phyloP scores from a whole-genome alignment of 768 basidiomycete genomes.

The Russula foetens region DNA sequence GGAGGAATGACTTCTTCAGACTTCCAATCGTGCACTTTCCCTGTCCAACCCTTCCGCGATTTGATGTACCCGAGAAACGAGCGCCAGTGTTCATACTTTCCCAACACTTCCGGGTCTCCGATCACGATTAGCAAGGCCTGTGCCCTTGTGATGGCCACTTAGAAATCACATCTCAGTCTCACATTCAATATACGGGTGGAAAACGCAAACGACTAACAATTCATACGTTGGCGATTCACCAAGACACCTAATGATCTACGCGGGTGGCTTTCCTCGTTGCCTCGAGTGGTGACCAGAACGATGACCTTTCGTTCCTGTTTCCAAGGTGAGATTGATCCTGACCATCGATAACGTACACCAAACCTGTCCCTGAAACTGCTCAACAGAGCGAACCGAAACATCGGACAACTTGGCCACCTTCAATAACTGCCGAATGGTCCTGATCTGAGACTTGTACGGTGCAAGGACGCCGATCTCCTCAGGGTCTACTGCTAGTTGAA shows the following conservation, averaged over 20 bases:
- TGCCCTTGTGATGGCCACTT: slow-evolving; percentile 60
- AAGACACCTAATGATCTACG: slow-evolving; percentile 29
- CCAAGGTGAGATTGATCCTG: too few relatives aligned
- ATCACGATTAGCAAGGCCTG: slow-evolving; percentile 55
- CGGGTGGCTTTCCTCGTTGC: slow-evolving; percentile 24
- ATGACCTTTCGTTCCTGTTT: slow-evolving; percentile 32
- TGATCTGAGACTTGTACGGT: slow-evolving; percentile 32
- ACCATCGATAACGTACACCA: not conserved
- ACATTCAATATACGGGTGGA: slow-evolving; percentile 22
- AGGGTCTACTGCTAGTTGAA: slow-evolving; percentile 17
- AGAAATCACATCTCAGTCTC: not conserved
- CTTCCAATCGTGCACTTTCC: slow-evolving; percentile 33
- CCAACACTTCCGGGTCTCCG: too few relatives aligned
- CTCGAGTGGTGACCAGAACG: slow-evolving; percentile 32
- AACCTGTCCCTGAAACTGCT: slow-evolving; percentile 37
- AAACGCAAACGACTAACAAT: slow-evolving; percentile 24
- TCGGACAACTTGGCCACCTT: slow-evolving; percentile 7
- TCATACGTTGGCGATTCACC: slow-evolving; percentile 30
- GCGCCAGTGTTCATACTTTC: slow-evolving; percentile 55
- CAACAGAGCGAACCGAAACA: slow-evolving; percentile 31
- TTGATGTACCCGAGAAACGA: slow-evolving; percentile 50
- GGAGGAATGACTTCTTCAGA: slow-evolving; percentile 16
- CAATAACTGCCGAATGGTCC: slow-evolving; percentile 27
- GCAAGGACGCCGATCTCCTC: slow-evolving; percentile 32
- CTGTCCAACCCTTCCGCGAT: slow-evolving; percentile 45